Base-by-base conservation (phyloP, 1,284 basidiomycete species). In the Lentinula novae-zelandiae region DNA sequence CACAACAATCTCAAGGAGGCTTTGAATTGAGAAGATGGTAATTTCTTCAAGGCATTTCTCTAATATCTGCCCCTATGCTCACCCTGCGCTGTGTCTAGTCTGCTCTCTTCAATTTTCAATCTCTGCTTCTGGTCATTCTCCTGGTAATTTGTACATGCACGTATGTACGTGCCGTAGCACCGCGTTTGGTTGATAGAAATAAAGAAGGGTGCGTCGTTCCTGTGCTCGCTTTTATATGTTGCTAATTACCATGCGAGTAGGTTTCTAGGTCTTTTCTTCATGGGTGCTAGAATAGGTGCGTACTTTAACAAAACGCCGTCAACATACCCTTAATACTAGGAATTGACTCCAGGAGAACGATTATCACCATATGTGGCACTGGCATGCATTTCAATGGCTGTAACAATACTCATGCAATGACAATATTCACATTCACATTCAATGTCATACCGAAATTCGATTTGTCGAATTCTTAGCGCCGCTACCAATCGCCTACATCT, bases 71-170 rank as follows among this genome's bases (percentile, higher is more conserved):
- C 27, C 3, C 27, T 27, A 27, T 27, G 27, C 27, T 42, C 6
- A 51, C 31, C n/a, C 7, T 33, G 2, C 22, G 12, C 20, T 20
- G 17, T 52, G 7, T 27, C 44, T 13, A 60, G 60, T 60, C 60
- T 51, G 96, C 97, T 6, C 82, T 99, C 40, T 98, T 99, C 86
- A 96, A 98, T 79, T 99, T 99, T 72, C 91, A 96, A 75, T 96
- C 95, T 0, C 84, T 99, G 17, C 83, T 99, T 12, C 87, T 97
- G 67, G 95, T 97, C 71, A 89, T 98, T 64, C 83, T 99, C 15
- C 85, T 99, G 57, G 81, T 92, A 71, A 95, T 98, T 64, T 99
- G 97, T 79, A 98, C 96, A 50, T 98, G 95, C 80, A 96, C 97
- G 2, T 99, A 99, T 72, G 83, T 96, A 15, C 87, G 96, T 59